phyloP scores from a whole-genome alignment of 371 early-diverging fungal genomes.

The Amoeboaphelidium protococcarum region DNA sequence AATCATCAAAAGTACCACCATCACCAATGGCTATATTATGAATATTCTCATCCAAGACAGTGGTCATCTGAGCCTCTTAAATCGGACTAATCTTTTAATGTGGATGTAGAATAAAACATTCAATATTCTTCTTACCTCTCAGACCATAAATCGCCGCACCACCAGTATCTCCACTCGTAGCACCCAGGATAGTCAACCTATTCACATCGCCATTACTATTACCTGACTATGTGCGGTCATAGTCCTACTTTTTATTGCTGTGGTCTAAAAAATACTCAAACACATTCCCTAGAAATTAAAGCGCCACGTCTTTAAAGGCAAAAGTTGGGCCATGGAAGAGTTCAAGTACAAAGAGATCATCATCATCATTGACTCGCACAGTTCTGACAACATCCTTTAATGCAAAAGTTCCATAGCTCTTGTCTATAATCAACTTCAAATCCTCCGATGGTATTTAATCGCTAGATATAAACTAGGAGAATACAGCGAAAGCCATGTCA shows the following conservation, averaged over 20 bases:
- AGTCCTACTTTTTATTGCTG: constrained; percentile 4
- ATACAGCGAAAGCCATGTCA: constrained; percentile 38
- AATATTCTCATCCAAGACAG: constrained; percentile 69
- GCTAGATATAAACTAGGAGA: constrained; percentile 41
- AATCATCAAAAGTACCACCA: constrained; percentile 74
- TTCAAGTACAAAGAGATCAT: constrained; percentile 44
- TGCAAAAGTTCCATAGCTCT: constrained; percentile 42
- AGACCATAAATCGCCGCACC: constrained; percentile 94
- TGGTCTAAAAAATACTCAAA: constrained; percentile 84
- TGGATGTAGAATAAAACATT: constrained; percentile 80
- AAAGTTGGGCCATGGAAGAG: constrained; percentile 91
- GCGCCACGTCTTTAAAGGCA: constrained; percentile 92
- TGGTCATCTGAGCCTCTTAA: constrained; percentile 93
- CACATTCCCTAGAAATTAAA: constrained; percentile 84
- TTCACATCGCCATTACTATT: constrained; percentile 15
- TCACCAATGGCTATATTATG: constrained; percentile 58
- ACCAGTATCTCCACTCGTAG: constrained; percentile 93
- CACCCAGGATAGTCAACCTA: constrained; percentile 72
- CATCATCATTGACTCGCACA: constrained; percentile 11
- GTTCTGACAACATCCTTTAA: constrained; percentile 45
- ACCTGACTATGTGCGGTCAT: constrained; percentile 3
- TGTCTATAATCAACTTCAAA: constrained; percentile 28
- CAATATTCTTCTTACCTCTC: constrained; percentile 64
- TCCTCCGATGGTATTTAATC: constrained; percentile 47
- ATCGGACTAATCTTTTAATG: constrained; percentile 64